Conservation (phyloP, 768 basidiomycete genomes). For the Tephrocybe sp. region DNA sequence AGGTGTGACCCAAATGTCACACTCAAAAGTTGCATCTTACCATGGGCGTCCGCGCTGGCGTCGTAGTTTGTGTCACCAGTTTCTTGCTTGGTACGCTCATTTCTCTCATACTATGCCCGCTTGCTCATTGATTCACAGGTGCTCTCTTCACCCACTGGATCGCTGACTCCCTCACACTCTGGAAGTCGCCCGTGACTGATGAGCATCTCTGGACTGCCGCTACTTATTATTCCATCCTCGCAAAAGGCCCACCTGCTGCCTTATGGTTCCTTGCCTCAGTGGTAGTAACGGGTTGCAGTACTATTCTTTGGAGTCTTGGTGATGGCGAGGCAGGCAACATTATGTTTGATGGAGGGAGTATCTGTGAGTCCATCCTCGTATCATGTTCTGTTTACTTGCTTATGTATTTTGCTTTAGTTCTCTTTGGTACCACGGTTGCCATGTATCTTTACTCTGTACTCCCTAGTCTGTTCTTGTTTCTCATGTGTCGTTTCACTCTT, state of each 20-base stretch:
- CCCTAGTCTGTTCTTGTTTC: conserved; percentile 58
- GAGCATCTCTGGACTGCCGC: conserved; percentile 83
- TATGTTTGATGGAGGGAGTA: conserved; percentile 91
- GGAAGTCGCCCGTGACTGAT: conserved; percentile 88
- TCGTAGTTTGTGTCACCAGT: conserved; percentile 76
- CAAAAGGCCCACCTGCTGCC: conserved; percentile 58
- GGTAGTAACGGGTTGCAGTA: conserved; percentile 57
- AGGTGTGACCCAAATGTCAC: conserved; percentile 14
- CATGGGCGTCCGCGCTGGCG: conserved; percentile 72
- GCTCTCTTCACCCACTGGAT: conserved; percentile 89
- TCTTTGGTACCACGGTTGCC: conserved; percentile 68
- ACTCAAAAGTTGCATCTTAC: conserved; percentile 5
- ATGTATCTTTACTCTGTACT: conserved; percentile 79
- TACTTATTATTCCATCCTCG: conserved; percentile 76
- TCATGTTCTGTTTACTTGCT: not conserved
- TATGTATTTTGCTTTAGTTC: conserved; percentile 43
- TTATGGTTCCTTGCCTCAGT: conserved; percentile 59
- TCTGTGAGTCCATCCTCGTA: conserved; percentile 54
- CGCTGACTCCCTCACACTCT: conserved; percentile 87
- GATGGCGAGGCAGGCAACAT: conserved; percentile 81
- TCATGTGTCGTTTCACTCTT: not conserved
- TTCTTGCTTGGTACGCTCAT: conserved; percentile 68
- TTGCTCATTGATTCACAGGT: conserved; percentile 39
- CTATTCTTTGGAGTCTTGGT: conserved; percentile 75
- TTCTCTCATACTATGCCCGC: not conserved